Evolutionary conservation across 208 protist species (phyloP).

Genomic region (Crithidia acanthocephali): DNA sequence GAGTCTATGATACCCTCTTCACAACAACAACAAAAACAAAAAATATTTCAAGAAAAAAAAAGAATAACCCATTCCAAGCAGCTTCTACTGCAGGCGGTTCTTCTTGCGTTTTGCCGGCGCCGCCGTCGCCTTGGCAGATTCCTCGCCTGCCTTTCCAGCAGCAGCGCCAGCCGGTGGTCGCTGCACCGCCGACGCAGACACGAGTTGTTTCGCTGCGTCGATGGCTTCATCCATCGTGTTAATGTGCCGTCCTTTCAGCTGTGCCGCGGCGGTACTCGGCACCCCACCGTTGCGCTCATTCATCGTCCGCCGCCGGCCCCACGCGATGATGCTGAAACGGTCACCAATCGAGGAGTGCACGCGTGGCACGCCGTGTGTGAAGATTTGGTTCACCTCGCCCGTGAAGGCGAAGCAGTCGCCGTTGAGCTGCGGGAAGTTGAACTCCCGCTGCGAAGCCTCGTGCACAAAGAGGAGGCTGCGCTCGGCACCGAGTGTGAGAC

Average conservation of each 20-base stretch:
- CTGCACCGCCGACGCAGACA: slow-evolving; percentile 34
- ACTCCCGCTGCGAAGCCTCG: slow-evolving; percentile 78
- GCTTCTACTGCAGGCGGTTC: slow-evolving; percentile 72
- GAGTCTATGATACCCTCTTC: background rate
- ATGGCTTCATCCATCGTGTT: slow-evolving; percentile 76
- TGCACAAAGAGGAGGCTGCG: slow-evolving; percentile 91
- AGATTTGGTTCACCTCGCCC: slow-evolving; percentile 84
- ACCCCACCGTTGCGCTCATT: slow-evolving; percentile 86
- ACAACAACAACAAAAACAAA: too few species aligned
- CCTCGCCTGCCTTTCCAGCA: background rate
- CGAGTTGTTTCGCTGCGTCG: slow-evolving; percentile 60
- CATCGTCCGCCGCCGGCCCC: slow-evolving; percentile 76
- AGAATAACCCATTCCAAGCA: background rate
- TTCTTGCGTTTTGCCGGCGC: slow-evolving; percentile 65
- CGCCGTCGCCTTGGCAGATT: background rate
- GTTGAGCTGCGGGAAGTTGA: slow-evolving; percentile 91
- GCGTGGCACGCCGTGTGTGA: slow-evolving; percentile 92
- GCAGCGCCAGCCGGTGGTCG: background rate
- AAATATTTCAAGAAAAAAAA: background rate
- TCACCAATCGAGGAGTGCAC: slow-evolving; percentile 64
- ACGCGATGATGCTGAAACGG: slow-evolving; percentile 93
- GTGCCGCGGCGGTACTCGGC: slow-evolving; percentile 7
- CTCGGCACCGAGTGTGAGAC: slow-evolving; percentile 85
- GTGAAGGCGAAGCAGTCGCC: slow-evolving; percentile 95
- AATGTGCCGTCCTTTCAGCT: slow-evolving; percentile 32